Evolutionary conservation across 2,329 filamentous ascomycete species (phyloP).

Genomic region (Fusarium clavum): DNA sequence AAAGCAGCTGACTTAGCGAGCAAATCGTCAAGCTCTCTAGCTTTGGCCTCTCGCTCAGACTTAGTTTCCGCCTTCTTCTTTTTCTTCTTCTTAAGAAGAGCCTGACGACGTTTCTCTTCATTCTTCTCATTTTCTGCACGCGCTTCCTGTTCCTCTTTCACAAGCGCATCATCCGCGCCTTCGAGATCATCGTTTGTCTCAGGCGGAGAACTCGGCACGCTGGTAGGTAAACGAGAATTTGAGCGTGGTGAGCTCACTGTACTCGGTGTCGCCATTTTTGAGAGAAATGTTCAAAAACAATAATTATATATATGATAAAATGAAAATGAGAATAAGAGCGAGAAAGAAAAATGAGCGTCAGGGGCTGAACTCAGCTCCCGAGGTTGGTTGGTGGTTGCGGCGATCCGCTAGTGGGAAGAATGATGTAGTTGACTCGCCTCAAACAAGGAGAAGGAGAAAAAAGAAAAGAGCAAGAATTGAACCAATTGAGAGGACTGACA

Average conservation of each 20-base stretch:
- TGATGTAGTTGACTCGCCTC: conserved; percentile 43
- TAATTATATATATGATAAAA: background rate
- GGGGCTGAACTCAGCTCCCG: conserved; percentile 7
- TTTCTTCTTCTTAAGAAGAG: conserved; percentile 52
- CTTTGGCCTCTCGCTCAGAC: conserved; percentile 67
- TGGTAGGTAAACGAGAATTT: conserved; percentile 49
- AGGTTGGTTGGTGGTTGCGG: conserved; percentile 12
- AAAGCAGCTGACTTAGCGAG: conserved; percentile 70
- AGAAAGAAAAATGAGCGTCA: background rate
- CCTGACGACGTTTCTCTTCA: conserved; percentile 60
- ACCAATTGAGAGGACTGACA: background rate
- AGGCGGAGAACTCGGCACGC: conserved; percentile 53
- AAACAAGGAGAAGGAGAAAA: conserved; percentile 5
- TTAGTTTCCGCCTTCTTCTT: conserved; percentile 65
- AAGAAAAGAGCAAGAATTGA: conserved; percentile 3
- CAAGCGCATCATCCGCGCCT: conserved; percentile 47
- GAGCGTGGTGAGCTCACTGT: conserved; percentile 48
- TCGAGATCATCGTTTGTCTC: conserved; percentile 37
- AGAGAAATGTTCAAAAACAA: background rate
- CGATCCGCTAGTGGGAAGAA: conserved; percentile 33
- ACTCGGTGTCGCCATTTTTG: conserved; percentile 50
- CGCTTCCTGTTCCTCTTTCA: conserved; percentile 54
- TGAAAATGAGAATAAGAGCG: background rate
- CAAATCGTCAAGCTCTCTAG: conserved; percentile 68
- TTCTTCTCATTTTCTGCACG: conserved; percentile 57